Conservation (phyloP, 352 stramenopile genomes). For the Globisporangium spiculum region DNA sequence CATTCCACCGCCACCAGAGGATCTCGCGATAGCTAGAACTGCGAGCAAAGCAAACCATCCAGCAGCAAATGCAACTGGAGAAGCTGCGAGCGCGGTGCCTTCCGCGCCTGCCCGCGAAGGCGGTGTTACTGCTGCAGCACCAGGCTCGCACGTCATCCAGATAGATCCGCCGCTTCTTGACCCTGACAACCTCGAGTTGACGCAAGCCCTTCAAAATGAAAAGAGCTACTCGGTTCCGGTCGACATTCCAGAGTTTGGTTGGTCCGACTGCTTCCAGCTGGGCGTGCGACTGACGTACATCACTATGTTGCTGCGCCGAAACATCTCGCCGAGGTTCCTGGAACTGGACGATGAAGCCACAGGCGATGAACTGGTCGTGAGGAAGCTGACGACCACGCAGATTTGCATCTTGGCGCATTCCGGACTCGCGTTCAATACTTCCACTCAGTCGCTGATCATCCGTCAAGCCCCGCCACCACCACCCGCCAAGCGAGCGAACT, state of each 20-base stretch:
- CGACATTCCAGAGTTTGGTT: conserved; percentile 49
- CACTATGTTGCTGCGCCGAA: conserved; percentile 43
- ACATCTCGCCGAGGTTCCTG: conserved; percentile 42
- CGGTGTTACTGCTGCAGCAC: not conserved
- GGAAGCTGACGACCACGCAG: conserved; percentile 24
- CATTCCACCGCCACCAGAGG: conserved; percentile 8
- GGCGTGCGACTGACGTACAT: conserved; percentile 46
- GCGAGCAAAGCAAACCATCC: not conserved
- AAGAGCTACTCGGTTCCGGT: conserved; percentile 36
- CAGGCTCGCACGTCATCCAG: conserved; percentile 17
- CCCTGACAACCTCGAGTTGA: conserved; percentile 15
- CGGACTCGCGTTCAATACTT: conserved; percentile 41
- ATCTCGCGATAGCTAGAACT: not conserved
- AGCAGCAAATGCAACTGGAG: not conserved
- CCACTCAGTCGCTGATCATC: conserved; percentile 33
- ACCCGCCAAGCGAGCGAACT: conserved; percentile 11
- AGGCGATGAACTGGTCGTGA: conserved; percentile 10
- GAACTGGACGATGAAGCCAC: conserved; percentile 29
- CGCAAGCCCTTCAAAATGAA: conserved; percentile 42
- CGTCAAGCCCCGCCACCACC: conserved; percentile 17
- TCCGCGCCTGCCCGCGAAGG: not conserved
- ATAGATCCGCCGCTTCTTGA: conserved; percentile 14
- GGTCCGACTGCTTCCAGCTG: conserved; percentile 46
- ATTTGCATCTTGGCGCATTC: conserved; percentile 30
- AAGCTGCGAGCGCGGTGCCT: not conserved